These are phyloP conservation scores for Lolium rigidum DNA, from an alignment of 176 grass and related monocot genomes.

Conservation along the genomic window DNA sequence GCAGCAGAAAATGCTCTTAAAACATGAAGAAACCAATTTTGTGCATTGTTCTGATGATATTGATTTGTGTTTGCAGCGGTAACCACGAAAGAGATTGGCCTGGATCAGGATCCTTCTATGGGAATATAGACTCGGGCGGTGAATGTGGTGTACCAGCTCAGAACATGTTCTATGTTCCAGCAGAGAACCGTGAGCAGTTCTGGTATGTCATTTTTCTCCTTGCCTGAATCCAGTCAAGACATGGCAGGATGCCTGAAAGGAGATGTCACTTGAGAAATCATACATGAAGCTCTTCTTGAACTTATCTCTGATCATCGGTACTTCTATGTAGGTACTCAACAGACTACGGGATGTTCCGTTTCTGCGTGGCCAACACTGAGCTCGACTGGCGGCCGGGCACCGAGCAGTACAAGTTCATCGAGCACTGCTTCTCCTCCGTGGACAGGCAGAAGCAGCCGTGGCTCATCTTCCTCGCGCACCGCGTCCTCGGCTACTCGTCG, in stretches of 20 bases:
- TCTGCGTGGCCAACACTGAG: constrained; percentile 88
- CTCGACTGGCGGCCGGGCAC: constrained; percentile 79
- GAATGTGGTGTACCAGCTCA: constrained; percentile 89
- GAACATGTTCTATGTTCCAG: constrained; percentile 93
- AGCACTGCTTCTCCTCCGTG: constrained; percentile 77
- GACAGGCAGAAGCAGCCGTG: constrained; percentile 90
- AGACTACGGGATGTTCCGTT: constrained; percentile 82
- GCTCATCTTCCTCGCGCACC: constrained; percentile 91
- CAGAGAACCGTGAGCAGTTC: constrained; percentile 82
- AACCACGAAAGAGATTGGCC: constrained; percentile 98
- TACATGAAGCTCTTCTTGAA: not conserved
- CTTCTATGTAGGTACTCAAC: constrained; percentile 61
- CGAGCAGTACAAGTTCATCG: constrained; percentile 84
- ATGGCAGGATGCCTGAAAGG: not conserved
- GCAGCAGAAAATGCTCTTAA: constrained; percentile 20
- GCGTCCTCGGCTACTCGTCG: constrained; percentile 87
- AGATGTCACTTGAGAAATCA: constrained; percentile 5
- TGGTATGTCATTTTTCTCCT: constrained; percentile 46
- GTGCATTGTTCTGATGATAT: constrained; percentile 29
- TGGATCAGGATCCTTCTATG: constrained; percentile 88
- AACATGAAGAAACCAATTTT: not conserved
- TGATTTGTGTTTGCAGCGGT: constrained; percentile 61
- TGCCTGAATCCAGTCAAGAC: not conserved
- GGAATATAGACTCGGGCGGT: constrained; percentile 81
- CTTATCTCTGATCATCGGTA: not conserved